Evolutionary conservation across 2,329 filamentous ascomycete genomes (phyloP), one percentile per base, ranked within the genome.

Genomic region (Aspergillus proliferans): DNA sequence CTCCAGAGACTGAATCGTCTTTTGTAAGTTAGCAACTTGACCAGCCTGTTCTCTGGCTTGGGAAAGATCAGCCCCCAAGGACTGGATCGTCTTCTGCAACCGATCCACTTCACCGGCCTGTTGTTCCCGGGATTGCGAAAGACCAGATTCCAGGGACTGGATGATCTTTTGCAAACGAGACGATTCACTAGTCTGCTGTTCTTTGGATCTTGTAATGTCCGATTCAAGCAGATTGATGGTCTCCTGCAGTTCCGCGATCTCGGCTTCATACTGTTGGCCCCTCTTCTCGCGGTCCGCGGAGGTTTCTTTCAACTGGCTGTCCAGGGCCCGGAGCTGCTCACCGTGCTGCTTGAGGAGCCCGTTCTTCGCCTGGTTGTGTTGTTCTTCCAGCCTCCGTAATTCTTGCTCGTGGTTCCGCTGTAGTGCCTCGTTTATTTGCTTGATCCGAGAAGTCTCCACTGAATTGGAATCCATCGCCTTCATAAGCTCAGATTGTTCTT

Each of bases 401-500:
- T 89, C 85, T 34, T 82, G 78, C 46, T 86, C 82, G 59, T 93
- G 86, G 30, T 83, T 79, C 43, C 77, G 77, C 57, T 88, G 86
- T 15, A 91, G 71, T 6, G 80, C 79, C 45, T 92, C 85, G 48
- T 88, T 88, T 55, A 85, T 77, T 33, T 76, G 79, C 54, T 83
- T 84, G 44, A 87, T 76, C 36, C 81, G 71, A 52, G 69, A 66
- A 39, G 84, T 58, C 52, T 87, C 83, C 14, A 78, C 65, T 6
- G 71, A 66, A 15, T 71, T 73, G 2, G 74, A 74, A 50, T 86
- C 83, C 53, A 84, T 86, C 1, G 81, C 78, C 53, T 80, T 82
- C 22, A 80, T 79, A 65, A 88, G 85, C 52, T 90, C 85, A 6
- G 83, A 81, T 60, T 86, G 82, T 61, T 90, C 87, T 59, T 90